Conservation (phyloP, 306 rosid genomes). For the Citrullus colocynthis region DNA sequence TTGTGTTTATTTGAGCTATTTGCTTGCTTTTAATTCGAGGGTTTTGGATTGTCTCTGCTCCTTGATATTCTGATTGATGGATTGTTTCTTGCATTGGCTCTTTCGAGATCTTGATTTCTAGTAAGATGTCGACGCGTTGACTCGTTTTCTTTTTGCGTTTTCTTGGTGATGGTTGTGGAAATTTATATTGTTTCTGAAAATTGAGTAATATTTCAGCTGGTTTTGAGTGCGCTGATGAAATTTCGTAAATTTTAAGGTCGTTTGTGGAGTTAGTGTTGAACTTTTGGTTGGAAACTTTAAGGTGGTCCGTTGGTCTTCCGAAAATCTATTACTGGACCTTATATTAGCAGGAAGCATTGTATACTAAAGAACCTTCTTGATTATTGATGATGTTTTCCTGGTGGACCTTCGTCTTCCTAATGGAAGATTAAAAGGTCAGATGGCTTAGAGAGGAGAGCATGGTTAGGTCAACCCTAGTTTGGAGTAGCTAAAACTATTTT, state of each 20-base stretch:
- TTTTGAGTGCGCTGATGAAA: background rate
- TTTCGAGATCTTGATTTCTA: slow-evolving; percentile 1
- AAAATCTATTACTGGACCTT: background rate
- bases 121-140: background rate
- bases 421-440: background rate
- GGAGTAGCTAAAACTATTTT: background rate
- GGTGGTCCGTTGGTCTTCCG: background rate
- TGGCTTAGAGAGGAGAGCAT: background rate
- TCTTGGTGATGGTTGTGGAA: background rate
- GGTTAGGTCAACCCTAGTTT: background rate
- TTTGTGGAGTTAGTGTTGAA: background rate
- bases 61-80: background rate
- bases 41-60: background rate
- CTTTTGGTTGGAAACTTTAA: background rate
- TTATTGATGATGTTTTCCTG: background rate
- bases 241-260: background rate
- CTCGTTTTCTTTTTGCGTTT: background rate
- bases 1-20: background rate
- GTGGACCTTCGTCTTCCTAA: background rate
- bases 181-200: background rate
- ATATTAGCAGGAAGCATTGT: background rate
- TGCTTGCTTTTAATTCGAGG: background rate
- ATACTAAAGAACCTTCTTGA: background rate
- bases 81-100: background rate
- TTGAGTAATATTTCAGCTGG: background rate